Percentiles rank a stretch among this genome's conserved stretches.
Conservation (phyloP, 1,284 basidiomycete genomes). For the Phylloporus gajari region DNA sequence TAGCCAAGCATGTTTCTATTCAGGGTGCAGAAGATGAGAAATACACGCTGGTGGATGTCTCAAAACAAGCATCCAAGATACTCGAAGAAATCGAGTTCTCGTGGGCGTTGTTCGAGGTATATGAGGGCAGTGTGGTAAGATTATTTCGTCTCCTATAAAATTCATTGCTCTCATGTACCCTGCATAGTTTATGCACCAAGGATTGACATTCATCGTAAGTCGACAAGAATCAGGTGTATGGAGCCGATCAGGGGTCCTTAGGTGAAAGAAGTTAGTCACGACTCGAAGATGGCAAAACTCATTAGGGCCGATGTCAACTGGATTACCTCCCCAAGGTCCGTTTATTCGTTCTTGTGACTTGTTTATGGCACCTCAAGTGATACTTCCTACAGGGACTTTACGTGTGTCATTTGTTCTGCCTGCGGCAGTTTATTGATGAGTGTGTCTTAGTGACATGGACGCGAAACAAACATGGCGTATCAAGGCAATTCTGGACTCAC, state of each 20-base stretch:
- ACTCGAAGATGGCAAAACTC: conserved; percentile 78
- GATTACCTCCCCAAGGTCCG: conserved; percentile 80
- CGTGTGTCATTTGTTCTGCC: conserved; percentile 53
- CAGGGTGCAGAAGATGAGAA: conserved; percentile 83
- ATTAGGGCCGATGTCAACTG: conserved; percentile 83
- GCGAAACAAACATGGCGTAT: conserved; percentile 85
- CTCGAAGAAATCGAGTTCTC: conserved; percentile 91
- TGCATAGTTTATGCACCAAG: conserved; percentile 84
- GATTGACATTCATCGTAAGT: conserved; percentile 75
- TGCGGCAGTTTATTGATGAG: conserved; percentile 57
- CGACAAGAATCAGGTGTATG: not conserved
- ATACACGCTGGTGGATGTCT: conserved; percentile 81
- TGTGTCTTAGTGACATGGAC: conserved; percentile 72
- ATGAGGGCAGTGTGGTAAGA: conserved; percentile 79
- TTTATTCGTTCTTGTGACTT: not conserved
- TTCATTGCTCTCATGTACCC: conserved; percentile 8
- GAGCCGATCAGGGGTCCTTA: conserved; percentile 40
- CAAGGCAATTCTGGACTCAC: conserved; percentile 71
- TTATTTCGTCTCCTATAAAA: not conserved
- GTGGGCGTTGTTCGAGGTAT: conserved; percentile 86
- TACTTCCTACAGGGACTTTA: conserved; percentile 67
- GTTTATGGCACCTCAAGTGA: conserved; percentile 11
- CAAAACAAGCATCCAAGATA: conserved; percentile 58
- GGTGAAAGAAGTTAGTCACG: conserved; percentile 86
- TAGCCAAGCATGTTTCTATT: conserved; percentile 79